phyloP scores from a whole-genome alignment of 2,329 filamentous ascomycete species.

The Zymoseptoria ardabiliae region DNA sequence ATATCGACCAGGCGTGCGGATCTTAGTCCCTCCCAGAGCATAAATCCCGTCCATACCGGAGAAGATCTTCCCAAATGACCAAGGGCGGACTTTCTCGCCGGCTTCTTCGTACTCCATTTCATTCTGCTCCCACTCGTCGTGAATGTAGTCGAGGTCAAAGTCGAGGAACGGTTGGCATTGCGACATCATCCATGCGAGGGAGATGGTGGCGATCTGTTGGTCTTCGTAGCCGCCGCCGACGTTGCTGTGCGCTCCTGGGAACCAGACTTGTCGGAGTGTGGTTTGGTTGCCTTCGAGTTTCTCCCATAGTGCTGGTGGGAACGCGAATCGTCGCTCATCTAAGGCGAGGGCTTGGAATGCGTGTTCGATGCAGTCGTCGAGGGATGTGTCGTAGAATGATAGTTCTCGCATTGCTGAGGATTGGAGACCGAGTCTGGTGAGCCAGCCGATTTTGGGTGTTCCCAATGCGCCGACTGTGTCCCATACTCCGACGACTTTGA shows the following conservation, averaged over 20 bases:
- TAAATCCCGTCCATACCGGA: slow-evolving; percentile 42
- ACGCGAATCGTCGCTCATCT: slow-evolving; percentile 37
- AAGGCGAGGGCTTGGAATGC: slow-evolving; percentile 41
- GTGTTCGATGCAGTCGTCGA: slow-evolving; percentile 34
- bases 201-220: slow-evolving; percentile 44
- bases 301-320: slow-evolving; percentile 39
- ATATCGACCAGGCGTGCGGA: slow-evolving; percentile 43
- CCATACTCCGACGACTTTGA: slow-evolving; percentile 41
- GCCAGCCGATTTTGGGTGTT: slow-evolving; percentile 39
- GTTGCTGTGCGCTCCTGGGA: slow-evolving; percentile 41
- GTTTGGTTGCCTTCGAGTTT: slow-evolving; percentile 37
- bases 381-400: slow-evolving; percentile 43
- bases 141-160: slow-evolving; percentile 41
- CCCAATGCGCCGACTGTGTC: slow-evolving; percentile 41
- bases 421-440: slow-evolving; percentile 29
- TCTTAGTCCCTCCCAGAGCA: slow-evolving; percentile 38
- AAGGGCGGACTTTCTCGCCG: slow-evolving; percentile 37
- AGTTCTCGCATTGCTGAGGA: slow-evolving; percentile 30
- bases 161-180: slow-evolving; percentile 44
- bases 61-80: slow-evolving; percentile 44
- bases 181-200: slow-evolving; percentile 52
- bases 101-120: slow-evolving; percentile 37
- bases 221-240: slow-evolving; percentile 41
- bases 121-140: slow-evolving; percentile 41
- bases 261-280: slow-evolving; percentile 42